Evolutionary conservation across 352 stramenopile genomes (phyloP), one percentile per base, ranked within the genome.

Genomic region (Globisporangium ultimum): DNA sequence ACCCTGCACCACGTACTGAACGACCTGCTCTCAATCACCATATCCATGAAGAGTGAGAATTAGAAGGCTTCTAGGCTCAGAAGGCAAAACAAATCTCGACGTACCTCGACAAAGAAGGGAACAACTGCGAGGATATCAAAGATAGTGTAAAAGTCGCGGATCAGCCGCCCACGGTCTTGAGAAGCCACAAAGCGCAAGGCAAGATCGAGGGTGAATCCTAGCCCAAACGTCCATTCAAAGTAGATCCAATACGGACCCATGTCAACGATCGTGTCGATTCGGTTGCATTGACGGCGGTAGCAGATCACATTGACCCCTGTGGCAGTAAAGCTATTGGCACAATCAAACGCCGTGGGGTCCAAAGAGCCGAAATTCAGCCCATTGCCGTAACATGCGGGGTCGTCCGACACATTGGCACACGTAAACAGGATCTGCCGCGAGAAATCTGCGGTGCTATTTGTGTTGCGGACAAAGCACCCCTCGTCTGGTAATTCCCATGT

Each of bases 221-320:
- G 48, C 0, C 80, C 82, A 43, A 91, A 89, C 8, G 63, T 66
- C 70, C 69, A 89, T 48, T 93, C 84, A 38, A 91, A 78, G 56
- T 84, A 90, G 50, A 91, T 84, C 84, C 84, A 93, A 40, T 88
- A 80, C 14, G 72, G 71, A 18, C 74, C 69, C 84, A 93, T 91
- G 51, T 88, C 71, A 43, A 83, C 50, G 14, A 84, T 59, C 40
- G 73, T 71, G 10, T 50, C 36, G 47, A 41, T 62, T 1, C 58
- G 48, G 13, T 68, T 72, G 57, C 80, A 91, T 52, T 87, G 76
- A 43, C 77, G 73, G 0, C 71, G 65, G 43, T 78, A 74, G 55
- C 80, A 91, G 28, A 91, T 80, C 2, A 74, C 32, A 11, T 63
- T 46, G 9, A 53, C 63, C 0, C 74, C 78, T 3, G 36, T 13